These are phyloP conservation scores for Phytophthora megakarya DNA, from an alignment of 352 stramenopile species.

Conservation along the genomic window DNA sequence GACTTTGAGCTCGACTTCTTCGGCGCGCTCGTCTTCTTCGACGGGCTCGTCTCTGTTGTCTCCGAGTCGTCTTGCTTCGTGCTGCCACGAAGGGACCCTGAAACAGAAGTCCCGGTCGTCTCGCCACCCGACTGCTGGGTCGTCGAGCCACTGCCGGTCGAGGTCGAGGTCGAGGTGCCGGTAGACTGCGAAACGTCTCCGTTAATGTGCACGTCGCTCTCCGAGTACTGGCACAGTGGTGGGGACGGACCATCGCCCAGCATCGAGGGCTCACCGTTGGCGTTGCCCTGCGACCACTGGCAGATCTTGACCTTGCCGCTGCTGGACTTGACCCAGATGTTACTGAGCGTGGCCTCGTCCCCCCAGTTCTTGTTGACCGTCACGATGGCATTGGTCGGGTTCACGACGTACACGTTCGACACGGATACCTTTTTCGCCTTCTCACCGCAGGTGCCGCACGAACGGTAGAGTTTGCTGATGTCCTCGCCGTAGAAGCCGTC, in stretches of 20 bases:
- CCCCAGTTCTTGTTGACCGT: conserved; percentile 47
- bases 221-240: conserved; percentile 22
- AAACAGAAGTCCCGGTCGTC: conserved; percentile 4
- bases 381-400: conserved; percentile 37
- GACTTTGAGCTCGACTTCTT: background rate
- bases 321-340: conserved; percentile 40
- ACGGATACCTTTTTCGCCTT: conserved; percentile 36
- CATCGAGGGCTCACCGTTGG: conserved; percentile 23
- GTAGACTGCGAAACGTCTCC: conserved; percentile 3
- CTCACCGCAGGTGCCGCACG: no score
- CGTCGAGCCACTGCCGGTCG: background rate
- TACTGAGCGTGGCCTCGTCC: conserved; percentile 38
- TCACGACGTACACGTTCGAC: conserved; percentile 35
- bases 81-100: background rate
- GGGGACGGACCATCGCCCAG: conserved; percentile 29
- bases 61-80: background rate
- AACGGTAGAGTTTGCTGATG: no score
- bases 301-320: conserved; percentile 22
- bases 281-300: conserved; percentile 30
- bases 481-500: conserved; percentile 23
- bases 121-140: background rate
- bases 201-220: conserved; percentile 35
- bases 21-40: background rate
- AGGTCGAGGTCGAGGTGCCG: background rate
- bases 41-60: background rate